Conservation (phyloP, 1,284 basidiomycete genomes). For the Phylloboletellus chloephorus region DNA sequence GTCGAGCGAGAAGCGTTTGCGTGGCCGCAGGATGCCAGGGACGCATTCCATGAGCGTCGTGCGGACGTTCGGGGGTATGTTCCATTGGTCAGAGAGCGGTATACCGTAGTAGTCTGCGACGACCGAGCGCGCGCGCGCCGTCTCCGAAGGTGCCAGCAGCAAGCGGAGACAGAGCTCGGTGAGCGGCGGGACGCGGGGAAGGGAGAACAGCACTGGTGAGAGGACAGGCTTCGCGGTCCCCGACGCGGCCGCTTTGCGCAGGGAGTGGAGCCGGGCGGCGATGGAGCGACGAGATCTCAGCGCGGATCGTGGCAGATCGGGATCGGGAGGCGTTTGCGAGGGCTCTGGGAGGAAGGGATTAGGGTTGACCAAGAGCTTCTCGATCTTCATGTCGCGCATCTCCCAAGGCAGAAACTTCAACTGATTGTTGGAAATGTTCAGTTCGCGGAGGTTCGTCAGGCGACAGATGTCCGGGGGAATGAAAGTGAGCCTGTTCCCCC, state of each 20-base stretch:
- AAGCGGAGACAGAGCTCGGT: conserved; percentile 46
- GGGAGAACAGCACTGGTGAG: conserved; percentile 25
- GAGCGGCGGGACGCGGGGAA: conserved; percentile 39
- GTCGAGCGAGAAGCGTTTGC: conserved; percentile 16
- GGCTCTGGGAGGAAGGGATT: conserved; percentile 53
- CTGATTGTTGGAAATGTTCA: conserved; percentile 60
- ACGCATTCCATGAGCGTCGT: conserved; percentile 35
- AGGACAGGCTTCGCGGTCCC: conserved; percentile 18
- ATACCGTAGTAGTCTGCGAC: conserved; percentile 34
- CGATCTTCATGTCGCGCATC: conserved; percentile 49
- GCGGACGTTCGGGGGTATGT: conserved; percentile 23
- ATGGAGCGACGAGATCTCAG: conserved; percentile 18
- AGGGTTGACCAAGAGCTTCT: conserved; percentile 42
- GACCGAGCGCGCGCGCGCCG: conserved; percentile 19
- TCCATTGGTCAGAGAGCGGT: conserved; percentile 33
- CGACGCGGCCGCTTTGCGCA: conserved; percentile 20
- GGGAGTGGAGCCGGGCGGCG: conserved; percentile 14
- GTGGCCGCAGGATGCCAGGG: conserved; percentile 29
- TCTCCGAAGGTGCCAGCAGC: conserved; percentile 35
- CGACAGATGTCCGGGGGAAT: conserved; percentile 63
- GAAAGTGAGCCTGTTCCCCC: conserved; percentile 44
- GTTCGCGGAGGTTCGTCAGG: conserved; percentile 49
- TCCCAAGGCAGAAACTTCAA: conserved; percentile 62
- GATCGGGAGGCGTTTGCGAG: neutral
- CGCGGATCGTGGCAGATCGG: conserved; percentile 4